Percentiles rank a stretch among this genome's conserved stretches.
These are phyloP conservation scores for Cudoniella acicularis DNA, from an alignment of 495 filamentous ascomycete species.

Conservation along the genomic window DNA sequence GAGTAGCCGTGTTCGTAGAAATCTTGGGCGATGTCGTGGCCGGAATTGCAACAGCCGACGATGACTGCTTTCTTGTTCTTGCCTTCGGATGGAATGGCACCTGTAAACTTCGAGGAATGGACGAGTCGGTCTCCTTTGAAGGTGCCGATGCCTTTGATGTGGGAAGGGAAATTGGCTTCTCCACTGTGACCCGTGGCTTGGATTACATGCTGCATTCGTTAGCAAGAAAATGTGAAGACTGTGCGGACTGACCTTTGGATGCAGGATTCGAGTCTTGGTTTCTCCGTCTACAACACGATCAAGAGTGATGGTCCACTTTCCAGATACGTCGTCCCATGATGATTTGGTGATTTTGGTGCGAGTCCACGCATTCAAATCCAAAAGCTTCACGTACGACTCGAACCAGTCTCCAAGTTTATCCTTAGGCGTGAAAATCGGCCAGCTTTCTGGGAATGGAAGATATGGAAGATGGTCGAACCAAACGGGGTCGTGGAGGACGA, in stretches of 20 bases:
- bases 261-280: constrained; percentile 45
- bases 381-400: constrained; percentile 57
- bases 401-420: constrained; percentile 72
- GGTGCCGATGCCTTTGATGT: constrained; percentile 30
- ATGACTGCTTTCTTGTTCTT: constrained; percentile 65
- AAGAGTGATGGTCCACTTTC: constrained; percentile 54
- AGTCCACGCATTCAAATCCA: constrained; percentile 69
- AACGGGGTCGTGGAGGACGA: constrained; percentile 63
- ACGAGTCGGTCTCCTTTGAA: constrained; percentile 60
- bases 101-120: constrained; percentile 66
- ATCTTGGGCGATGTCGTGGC: constrained; percentile 80
- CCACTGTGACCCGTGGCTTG: constrained; percentile 65
- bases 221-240: neutral
- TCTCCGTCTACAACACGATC: constrained; percentile 41
- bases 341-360: constrained; percentile 37
- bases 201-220: constrained; percentile 46
- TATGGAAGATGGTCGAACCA: constrained; percentile 67
- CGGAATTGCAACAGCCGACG: constrained; percentile 77
- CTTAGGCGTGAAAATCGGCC: constrained; percentile 64
- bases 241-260: constrained; percentile 39
- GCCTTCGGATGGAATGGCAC: constrained; percentile 35
- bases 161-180: constrained; percentile 55
- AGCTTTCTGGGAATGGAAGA: constrained; percentile 56
- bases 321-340: constrained; percentile 44
- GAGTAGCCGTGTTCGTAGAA: constrained; percentile 75